phyloP scores from a whole-genome alignment of 2,329 filamentous ascomycete genomes.

The Aspergillus fumigatiaffinis region DNA sequence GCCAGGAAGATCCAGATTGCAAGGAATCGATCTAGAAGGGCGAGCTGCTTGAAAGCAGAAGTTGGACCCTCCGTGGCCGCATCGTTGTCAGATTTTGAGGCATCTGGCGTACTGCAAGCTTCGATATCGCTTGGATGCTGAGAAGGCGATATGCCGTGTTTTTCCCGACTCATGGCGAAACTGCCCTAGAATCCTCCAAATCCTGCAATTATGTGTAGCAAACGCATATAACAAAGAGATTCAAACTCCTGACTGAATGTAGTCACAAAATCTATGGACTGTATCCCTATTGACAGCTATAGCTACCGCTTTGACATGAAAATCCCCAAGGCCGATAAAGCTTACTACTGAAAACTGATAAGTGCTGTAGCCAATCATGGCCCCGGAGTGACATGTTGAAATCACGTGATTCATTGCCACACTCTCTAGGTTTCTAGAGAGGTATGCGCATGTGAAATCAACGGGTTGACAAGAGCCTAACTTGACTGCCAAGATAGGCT shows the following conservation, averaged over 20 bases:
- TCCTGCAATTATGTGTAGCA: neutral
- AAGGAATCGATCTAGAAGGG: conserved; percentile 18
- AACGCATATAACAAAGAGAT: neutral
- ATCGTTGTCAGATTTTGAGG: neutral
- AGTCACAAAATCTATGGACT: neutral
- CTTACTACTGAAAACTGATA: neutral
- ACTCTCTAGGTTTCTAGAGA: too few species aligned
- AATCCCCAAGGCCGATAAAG: neutral
- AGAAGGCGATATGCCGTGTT: conserved; percentile 1
- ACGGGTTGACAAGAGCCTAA: neutral
- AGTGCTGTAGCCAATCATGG: conserved; percentile 4
- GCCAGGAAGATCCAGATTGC: conserved; percentile 70
- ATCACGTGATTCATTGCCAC: neutral
- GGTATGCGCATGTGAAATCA: neutral
- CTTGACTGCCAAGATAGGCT: neutral
- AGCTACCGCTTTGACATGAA: too few species aligned
- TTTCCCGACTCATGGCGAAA: neutral
- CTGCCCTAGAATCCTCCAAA: neutral
- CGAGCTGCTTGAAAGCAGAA: conserved; percentile 18
- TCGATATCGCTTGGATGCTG: conserved; percentile 5
- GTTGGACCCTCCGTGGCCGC: conserved; percentile 3
- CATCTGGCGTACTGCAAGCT: conserved; percentile 4
- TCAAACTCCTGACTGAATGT: neutral
- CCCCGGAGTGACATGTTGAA: conserved; percentile 6
- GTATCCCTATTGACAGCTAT: neutral